phyloP scores from a whole-genome alignment of 192 early-diverging fungal genomes.

The Backusella westeae region DNA sequence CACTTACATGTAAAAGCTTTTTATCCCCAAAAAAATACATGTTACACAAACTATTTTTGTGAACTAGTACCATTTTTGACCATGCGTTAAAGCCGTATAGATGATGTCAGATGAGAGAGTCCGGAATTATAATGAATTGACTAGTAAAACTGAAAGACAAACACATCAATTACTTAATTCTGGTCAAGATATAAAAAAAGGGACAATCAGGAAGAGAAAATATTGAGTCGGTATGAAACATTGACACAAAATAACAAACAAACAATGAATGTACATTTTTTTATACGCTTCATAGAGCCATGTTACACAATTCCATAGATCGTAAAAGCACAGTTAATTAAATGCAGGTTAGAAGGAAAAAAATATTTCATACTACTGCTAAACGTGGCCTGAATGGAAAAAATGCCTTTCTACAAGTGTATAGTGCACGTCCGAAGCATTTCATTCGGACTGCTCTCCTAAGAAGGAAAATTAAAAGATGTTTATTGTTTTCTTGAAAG shows the following conservation, averaged over 20 bases:
- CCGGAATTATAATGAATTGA: neutral
- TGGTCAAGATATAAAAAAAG: neutral
- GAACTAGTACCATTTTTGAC: conserved; percentile 9
- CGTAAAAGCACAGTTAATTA: conserved; percentile 3
- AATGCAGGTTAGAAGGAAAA: conserved; percentile 1
- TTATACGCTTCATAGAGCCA: neutral
- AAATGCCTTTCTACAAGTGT: neutral
- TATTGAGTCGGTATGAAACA: neutral
- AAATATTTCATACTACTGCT: neutral
- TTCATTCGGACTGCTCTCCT: neutral
- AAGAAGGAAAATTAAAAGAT: neutral
- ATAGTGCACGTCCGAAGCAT: neutral
- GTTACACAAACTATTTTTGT: conserved; percentile 4
- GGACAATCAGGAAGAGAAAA: neutral
- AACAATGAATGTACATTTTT: neutral
- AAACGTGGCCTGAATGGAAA: neutral
- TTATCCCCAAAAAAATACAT: neutral
- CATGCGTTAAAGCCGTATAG: neutral
- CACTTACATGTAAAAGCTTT: neutral
- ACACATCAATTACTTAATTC: neutral
- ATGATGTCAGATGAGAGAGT: neutral
- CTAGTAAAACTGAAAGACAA: neutral
- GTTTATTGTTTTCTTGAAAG: neutral
- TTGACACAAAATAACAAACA: neutral
- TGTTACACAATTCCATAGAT: neutral